Base-by-base conservation (phyloP, 192 early-diverging fungal species). In the Rhizophagus prolifer region DNA sequence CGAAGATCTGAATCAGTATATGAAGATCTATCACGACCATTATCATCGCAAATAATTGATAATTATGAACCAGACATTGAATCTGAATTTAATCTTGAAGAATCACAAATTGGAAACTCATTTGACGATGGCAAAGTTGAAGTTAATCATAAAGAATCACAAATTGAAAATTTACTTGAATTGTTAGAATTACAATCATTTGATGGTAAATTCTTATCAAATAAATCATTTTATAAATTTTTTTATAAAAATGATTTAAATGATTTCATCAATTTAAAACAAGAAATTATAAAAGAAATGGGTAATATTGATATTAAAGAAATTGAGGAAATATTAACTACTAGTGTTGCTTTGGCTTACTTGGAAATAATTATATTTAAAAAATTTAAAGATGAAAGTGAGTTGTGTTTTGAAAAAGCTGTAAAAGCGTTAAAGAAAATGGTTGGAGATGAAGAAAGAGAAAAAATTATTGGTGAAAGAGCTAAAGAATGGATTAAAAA, bases 321-420 rank as follows among this genome's bases (percentile, higher is more conserved):
- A 50, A 12, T 31, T 31, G 63, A 65, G 6, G 26, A 12, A 26
- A 19, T 34, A 12, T 65, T 26, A 34, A 31, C 13, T 25, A 70
- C n/a, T 41, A 14, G 34, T 41, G 23, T 70, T 44, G 30, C 34
- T 3, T 5, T 70, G 5, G 68, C 34, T 12, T 70, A 70, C 21
- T 12, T 70, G n/a, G 34, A 70, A 46, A 19, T 70, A 16, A 30
- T 70, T 12, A 38, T 70, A 8, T 28, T 23, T 63, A 10, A 70
- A 44, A 34, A 65, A 26, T 70, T 70, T 44, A 70, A 31, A 14
- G 68, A 70, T 31, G 68, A 70, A 46, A 6, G 68, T 25, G 68
- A 70, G 31, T 21, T 70, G n/a, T 70, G 68, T 70, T 38, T 46
- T 46, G 68, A 46, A 46, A 70, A 70, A 46, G 68, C 68, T 14